These are phyloP conservation scores for Xylariaceae sp. DNA, from an alignment of 2,329 filamentous ascomycete genomes.

Conservation along the genomic window DNA sequence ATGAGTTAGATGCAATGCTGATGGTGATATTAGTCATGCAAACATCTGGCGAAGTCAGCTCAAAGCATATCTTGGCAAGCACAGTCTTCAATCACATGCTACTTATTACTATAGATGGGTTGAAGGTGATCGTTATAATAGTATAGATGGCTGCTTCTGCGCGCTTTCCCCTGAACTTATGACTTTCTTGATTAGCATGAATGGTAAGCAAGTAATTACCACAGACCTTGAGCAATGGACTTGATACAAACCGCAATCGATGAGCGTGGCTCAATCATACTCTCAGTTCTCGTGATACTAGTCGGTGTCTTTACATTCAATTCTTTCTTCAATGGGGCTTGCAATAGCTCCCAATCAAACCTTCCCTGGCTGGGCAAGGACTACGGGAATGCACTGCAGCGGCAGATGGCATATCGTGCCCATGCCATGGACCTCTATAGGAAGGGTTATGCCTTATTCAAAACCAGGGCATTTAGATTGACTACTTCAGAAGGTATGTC, in stretches of 20 bases:
- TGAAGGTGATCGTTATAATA: not conserved
- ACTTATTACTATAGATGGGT: not conserved
- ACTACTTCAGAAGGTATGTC: constrained; percentile 21
- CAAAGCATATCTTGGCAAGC: not conserved
- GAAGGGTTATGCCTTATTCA: constrained; percentile 23
- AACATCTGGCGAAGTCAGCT: not conserved
- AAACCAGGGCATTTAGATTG: constrained; percentile 19
- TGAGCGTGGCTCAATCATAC: constrained; percentile 16
- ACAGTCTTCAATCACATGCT: not conserved
- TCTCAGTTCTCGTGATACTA: constrained; percentile 14
- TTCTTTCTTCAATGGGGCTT: constrained; percentile 21
- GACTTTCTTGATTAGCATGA: not conserved
- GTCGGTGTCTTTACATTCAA: constrained; percentile 11
- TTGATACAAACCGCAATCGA: constrained; percentile 8
- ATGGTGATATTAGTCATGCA: not conserved
- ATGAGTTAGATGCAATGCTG: not conserved
- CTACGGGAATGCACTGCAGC: constrained; percentile 19
- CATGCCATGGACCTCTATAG: constrained; percentile 20
- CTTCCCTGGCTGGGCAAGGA: constrained; percentile 23
- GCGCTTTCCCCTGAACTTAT: too few relatives aligned
- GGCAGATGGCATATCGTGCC: constrained; percentile 21
- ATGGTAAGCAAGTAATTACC: not conserved
- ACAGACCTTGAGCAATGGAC: constrained; percentile 8
- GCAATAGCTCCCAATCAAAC: not conserved
- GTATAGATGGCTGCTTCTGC: not conserved